These are phyloP conservation scores for Auriscalpium vulgare DNA, from an alignment of 768 basidiomycete species.

Conservation along the genomic window DNA sequence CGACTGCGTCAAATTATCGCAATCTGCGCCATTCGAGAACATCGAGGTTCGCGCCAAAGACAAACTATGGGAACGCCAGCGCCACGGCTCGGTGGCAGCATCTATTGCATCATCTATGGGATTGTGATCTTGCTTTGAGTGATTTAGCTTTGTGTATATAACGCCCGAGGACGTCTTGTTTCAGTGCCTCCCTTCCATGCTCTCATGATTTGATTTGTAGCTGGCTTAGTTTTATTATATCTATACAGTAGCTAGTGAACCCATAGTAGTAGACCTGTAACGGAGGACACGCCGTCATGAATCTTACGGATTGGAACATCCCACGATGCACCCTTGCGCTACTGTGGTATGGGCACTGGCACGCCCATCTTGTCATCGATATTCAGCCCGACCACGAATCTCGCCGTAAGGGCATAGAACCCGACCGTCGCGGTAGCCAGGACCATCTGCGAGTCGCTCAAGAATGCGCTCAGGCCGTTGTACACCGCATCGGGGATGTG, in stretches of 20 bases:
- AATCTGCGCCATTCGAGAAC: constrained; percentile 71
- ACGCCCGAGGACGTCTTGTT: too few relatives aligned
- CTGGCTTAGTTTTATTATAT: background rate
- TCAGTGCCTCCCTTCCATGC: background rate
- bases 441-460: constrained; percentile 24
- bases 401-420: constrained; percentile 23
- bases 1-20: constrained; percentile 79
- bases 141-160: too few relatives aligned
- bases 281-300: too few relatives aligned
- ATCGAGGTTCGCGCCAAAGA: constrained; percentile 78
- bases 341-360: constrained; percentile 22
- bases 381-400: constrained; percentile 26
- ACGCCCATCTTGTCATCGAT: constrained; percentile 26
- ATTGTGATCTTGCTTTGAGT: constrained; percentile 17
- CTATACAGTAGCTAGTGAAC: background rate
- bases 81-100: constrained; percentile 33
- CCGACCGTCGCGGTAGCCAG: constrained; percentile 25
- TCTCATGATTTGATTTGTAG: constrained; percentile 1
- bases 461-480: constrained; percentile 17
- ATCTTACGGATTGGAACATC: too few relatives aligned
- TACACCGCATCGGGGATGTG: constrained; percentile 24
- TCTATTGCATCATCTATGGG: constrained; percentile 41
- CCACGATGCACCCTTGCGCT: background rate
- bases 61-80: constrained; percentile 75
- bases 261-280: background rate